These are phyloP conservation scores for Fusarium nodosum DNA, from an alignment of 2,329 filamentous ascomycete genomes.

Conservation along the genomic window DNA sequence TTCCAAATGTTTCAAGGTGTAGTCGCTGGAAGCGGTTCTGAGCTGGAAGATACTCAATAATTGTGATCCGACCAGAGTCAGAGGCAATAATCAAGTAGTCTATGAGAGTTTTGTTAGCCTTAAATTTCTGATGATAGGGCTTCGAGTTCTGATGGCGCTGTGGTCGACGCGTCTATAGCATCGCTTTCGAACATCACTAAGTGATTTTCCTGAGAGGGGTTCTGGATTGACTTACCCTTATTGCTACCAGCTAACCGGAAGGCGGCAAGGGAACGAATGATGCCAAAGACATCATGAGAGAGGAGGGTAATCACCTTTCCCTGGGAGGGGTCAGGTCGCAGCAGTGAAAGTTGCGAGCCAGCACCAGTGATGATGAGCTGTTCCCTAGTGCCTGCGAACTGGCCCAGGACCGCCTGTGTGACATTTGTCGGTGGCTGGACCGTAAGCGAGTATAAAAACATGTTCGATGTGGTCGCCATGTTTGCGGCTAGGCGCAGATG, in stretches of 20 bases:
- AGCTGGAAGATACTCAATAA: slow-evolving; percentile 89
- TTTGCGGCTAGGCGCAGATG: slow-evolving; percentile 63
- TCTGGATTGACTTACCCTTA: slow-evolving; percentile 81
- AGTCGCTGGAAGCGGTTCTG: slow-evolving; percentile 90
- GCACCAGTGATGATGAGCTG: slow-evolving; percentile 97
- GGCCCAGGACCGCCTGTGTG: slow-evolving; percentile 90
- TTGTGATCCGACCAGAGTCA: slow-evolving; percentile 94
- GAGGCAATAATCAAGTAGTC: slow-evolving; percentile 97
- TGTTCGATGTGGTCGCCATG: slow-evolving; percentile 98
- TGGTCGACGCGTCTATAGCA: slow-evolving; percentile 44
- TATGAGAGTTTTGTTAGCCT: slow-evolving; percentile 59
- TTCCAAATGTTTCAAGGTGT: slow-evolving; percentile 97
- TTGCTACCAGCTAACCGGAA: slow-evolving; percentile 93
- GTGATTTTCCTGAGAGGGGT: slow-evolving; percentile 64
- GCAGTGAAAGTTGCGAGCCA: slow-evolving; percentile 88
- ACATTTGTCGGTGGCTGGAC: slow-evolving; percentile 92
- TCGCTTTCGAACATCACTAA: slow-evolving; percentile 71
- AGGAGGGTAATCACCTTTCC: slow-evolving; percentile 88
- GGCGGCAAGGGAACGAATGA: slow-evolving; percentile 88
- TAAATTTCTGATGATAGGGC: slow-evolving; percentile 49
- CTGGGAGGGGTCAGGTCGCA: slow-evolving; percentile 86
- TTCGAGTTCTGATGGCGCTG: slow-evolving; percentile 30
- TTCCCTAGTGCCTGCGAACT: slow-evolving; percentile 96
- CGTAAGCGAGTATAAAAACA: slow-evolving; percentile 98
- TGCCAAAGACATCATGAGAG: slow-evolving; percentile 95